Conservation (phyloP, 805 yeast genomes). For the Candida xiaguanensis region DNA sequence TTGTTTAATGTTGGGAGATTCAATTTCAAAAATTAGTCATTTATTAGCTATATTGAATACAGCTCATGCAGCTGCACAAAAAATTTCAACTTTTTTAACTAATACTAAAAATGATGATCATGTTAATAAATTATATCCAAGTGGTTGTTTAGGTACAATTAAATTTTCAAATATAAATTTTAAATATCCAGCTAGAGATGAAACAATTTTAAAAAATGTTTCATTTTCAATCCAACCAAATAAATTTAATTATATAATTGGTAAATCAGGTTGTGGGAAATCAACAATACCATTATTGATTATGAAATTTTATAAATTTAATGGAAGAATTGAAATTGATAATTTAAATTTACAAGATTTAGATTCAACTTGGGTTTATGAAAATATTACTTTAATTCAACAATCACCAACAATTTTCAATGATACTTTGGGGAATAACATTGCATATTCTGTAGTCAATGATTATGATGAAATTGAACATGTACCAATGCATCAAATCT, state of each 20-base stretch:
- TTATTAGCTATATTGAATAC: conserved; percentile 63
- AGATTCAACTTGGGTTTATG: conserved; percentile 49
- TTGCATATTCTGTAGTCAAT: conserved; percentile 46
- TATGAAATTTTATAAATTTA: conserved; percentile 51
- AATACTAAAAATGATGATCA: not conserved
- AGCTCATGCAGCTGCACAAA: conserved; percentile 64
- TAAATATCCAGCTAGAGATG: conserved; percentile 56
- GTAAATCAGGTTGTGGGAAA: conserved; percentile 91
- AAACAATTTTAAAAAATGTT: conserved; percentile 46
- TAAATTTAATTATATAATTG: conserved; percentile 62
- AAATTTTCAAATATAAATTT: conserved; percentile 56
- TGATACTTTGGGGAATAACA: conserved; percentile 55
- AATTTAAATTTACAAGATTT: conserved; percentile 44
- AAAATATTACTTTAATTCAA: conserved; percentile 68
- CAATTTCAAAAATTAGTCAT: conserved; percentile 51
- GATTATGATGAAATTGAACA: conserved; percentile 15
- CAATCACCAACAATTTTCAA: conserved; percentile 67
- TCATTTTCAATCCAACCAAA: conserved; percentile 35
- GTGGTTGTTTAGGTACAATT: conserved; percentile 43
- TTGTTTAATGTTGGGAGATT: conserved; percentile 67
- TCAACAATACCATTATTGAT: conserved; percentile 72
- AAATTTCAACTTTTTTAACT: conserved; percentile 42
- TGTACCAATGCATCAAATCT: conserved; percentile 17
- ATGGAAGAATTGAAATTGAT: conserved; percentile 61
- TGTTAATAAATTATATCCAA: conserved; percentile 12